Percentiles rank a stretch among this genome's conserved stretches.
Conservation (phyloP, 371 early-diverging fungal genomes). For the Mucor irregularis region DNA sequence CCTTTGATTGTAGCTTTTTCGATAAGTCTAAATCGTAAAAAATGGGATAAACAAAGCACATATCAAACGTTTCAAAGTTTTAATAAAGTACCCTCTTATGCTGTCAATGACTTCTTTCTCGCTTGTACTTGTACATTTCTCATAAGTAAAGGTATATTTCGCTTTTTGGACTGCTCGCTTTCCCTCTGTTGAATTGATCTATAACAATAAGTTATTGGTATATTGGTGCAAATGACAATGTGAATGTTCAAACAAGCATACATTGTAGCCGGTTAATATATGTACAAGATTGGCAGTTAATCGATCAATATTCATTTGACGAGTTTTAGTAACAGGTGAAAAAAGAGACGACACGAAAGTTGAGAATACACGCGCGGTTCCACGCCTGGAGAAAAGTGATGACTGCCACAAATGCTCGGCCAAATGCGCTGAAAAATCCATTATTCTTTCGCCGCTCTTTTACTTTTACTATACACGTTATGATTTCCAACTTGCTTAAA, state of each 20-base stretch:
- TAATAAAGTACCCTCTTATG: constrained; percentile 11
- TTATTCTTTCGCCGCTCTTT: neutral
- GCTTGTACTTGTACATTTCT: constrained; percentile 23
- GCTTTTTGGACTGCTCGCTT: constrained; percentile 3
- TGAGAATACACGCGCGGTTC: neutral
- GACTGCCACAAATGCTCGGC: too few relatives aligned
- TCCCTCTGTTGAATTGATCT: neutral
- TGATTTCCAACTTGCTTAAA: constrained; percentile 1
- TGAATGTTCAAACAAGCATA: neutral
- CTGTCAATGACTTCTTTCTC: constrained; percentile 18
- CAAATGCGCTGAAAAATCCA: too few relatives aligned
- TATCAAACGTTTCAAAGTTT: too few relatives aligned
- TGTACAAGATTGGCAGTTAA: neutral
- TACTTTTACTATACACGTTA: neutral
- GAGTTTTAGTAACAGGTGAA: neutral
- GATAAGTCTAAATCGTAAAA: constrained; percentile 19
- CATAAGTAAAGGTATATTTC: constrained; percentile 10
- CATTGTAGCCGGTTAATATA: neutral
- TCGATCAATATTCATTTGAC: neutral
- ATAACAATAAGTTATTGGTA: neutral
- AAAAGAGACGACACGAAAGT: neutral
- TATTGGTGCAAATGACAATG: neutral
- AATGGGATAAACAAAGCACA: too few relatives aligned
- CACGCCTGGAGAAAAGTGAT: neutral
- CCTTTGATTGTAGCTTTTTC: constrained; percentile 22